phyloP scores from a whole-genome alignment of 2,329 filamentous ascomycete genomes.

The Thielaviopsis ethacetica region DNA sequence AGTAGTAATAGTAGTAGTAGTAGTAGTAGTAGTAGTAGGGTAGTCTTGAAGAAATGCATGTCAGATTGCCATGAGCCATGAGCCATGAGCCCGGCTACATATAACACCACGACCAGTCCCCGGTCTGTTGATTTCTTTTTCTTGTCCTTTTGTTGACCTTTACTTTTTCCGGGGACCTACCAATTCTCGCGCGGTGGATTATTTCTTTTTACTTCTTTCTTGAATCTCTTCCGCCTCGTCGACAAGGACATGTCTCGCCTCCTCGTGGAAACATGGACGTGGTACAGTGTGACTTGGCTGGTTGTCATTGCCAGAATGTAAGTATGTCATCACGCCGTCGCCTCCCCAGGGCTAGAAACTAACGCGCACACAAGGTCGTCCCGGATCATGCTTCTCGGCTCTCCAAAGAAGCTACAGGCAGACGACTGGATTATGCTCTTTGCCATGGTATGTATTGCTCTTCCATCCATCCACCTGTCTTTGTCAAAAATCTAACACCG shows the following conservation, averaged over 20 bases:
- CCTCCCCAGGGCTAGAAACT: neutral
- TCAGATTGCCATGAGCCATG: too few relatives aligned
- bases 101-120: too few relatives aligned
- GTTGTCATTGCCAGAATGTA: constrained; percentile 26
- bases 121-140: too few relatives aligned
- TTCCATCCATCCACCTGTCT: too few relatives aligned
- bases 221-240: neutral
- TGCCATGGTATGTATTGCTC: constrained; percentile 26
- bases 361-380: constrained; percentile 18
- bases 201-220: neutral
- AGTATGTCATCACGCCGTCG: constrained; percentile 13
- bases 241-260: constrained; percentile 18
- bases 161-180: too few relatives aligned
- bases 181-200: neutral
- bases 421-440: constrained; percentile 42
- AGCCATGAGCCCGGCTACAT: too few relatives aligned
- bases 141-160: too few relatives aligned
- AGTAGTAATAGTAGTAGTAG: too few relatives aligned
- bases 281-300: constrained; percentile 26
- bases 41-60: too few relatives aligned
- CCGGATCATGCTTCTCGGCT: constrained; percentile 25
- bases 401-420: constrained; percentile 31
- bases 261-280: constrained; percentile 26
- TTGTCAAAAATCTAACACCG: constrained; percentile 5
- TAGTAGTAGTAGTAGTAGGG: too few relatives aligned